Percentiles rank a stretch among this genome's conserved stretches.
Evolutionary conservation across 2,329 filamentous ascomycete genomes (phyloP).

Genomic region (Sclerotinia trifoliorum): DNA sequence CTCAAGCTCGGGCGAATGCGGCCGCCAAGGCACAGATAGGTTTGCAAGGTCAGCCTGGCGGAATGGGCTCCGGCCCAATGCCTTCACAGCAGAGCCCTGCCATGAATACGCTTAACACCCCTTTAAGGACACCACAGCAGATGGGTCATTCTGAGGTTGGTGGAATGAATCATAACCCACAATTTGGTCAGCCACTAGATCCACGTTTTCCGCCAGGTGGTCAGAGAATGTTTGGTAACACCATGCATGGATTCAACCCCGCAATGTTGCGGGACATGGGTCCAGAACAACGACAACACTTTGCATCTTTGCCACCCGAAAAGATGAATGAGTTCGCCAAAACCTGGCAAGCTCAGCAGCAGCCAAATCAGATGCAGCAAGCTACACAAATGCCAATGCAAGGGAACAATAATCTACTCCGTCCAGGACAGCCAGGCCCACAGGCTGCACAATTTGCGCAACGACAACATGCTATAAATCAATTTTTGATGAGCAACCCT

Average conservation of each 20-base stretch:
- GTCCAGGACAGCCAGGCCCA: conserved; percentile 35
- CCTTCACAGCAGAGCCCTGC: conserved; percentile 58
- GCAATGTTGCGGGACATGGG: conserved; percentile 46
- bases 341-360: conserved; percentile 43
- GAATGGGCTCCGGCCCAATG: conserved; percentile 50
- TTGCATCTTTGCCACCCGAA: conserved; percentile 48
- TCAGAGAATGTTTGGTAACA: conserved; percentile 41
- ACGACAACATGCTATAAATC: conserved; percentile 34
- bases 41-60: conserved; percentile 53
- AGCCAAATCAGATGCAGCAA: conserved; percentile 20
- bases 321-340: conserved; percentile 53
- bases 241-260: conserved; percentile 43
- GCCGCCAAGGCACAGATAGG: conserved; percentile 47
- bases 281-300: conserved; percentile 47
- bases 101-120: conserved; percentile 57
- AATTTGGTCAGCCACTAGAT: conserved; percentile 52
- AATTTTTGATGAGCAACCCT: conserved; percentile 33
- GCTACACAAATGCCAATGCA: conserved; percentile 33
- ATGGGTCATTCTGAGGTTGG: conserved; percentile 36
- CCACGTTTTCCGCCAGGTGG: conserved; percentile 55
- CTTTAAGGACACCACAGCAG: conserved; percentile 44
- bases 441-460: conserved; percentile 36
- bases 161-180: conserved; percentile 47
- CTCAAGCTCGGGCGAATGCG: conserved; percentile 34
- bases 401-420: conserved; percentile 32